A percentile compares a stretch with the other conserved stretches of the same genome.
These are phyloP conservation scores for Macrolepiota fuliginosa DNA, from an alignment of 768 basidiomycete species.

Conservation along the genomic window DNA sequence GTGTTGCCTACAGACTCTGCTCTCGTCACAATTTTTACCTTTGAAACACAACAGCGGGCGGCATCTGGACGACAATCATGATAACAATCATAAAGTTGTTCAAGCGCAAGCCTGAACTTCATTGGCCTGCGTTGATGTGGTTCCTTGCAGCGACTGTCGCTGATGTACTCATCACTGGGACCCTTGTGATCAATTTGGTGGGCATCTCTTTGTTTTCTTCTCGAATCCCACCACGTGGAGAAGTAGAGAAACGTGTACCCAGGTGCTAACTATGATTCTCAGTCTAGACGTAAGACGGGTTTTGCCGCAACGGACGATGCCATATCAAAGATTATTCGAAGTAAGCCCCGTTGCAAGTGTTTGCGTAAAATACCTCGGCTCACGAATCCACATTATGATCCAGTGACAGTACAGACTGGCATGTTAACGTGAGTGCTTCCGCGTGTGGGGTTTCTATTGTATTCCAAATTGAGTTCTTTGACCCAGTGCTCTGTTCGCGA, in stretches of 20 bases:
- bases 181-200: constrained; percentile 37
- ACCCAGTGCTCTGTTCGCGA: constrained; percentile 35
- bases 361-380: constrained; percentile 1
- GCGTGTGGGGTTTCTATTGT: not conserved
- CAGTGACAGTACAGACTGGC: constrained; percentile 44
- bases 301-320: constrained; percentile 41
- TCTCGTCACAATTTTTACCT: not conserved
- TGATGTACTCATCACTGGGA: constrained; percentile 39
- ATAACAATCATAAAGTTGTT: constrained; percentile 35
- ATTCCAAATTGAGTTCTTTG: not conserved
- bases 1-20: not conserved
- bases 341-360: constrained; percentile 15
- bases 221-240: no score
- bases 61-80: constrained; percentile 37
- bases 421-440: constrained; percentile 31
- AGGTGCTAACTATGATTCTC: not conserved
- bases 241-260: not conserved
- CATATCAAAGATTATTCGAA: constrained; percentile 34
- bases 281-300: constrained; percentile 38
- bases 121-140: constrained; percentile 43
- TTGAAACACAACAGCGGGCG: constrained; percentile 28
- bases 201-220: constrained; percentile 6
- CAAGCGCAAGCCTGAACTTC: constrained; percentile 39
- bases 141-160: constrained; percentile 39
- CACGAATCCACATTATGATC: not conserved